Conservation (phyloP, 2,329 filamentous ascomycete genomes). For the Colletotrichum coccodes region DNA sequence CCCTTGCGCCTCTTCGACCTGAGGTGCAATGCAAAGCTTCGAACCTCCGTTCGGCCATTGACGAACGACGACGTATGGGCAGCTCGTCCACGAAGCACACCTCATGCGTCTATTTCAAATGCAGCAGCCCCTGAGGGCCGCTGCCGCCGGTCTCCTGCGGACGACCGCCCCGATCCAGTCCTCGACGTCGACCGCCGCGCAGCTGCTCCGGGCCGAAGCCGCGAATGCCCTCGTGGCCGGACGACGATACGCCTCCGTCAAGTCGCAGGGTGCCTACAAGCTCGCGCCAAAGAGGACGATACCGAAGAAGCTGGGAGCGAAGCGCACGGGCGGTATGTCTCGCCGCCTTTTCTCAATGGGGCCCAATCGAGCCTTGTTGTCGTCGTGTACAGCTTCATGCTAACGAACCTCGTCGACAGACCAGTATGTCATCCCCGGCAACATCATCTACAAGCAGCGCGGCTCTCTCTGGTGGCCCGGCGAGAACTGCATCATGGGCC, state of each 20-base stretch:
- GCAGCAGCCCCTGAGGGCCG: conserved; percentile 57
- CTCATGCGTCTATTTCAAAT: conserved; percentile 58
- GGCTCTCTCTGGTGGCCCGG: conserved; percentile 95
- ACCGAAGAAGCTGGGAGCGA: conserved; percentile 90
- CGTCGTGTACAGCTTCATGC: background rate
- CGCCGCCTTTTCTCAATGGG: no score
- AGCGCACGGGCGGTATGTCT: conserved; percentile 85
- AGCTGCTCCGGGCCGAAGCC: conserved; percentile 31
- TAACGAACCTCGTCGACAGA: conserved; percentile 57
- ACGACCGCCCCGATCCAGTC: conserved; percentile 30
- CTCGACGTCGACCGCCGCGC: conserved; percentile 23
- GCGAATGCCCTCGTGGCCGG: conserved; percentile 57
- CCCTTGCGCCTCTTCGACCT: conserved; percentile 4
- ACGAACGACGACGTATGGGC: conserved; percentile 26
- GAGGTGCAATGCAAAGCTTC: conserved; percentile 12
- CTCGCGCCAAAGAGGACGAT: conserved; percentile 67
- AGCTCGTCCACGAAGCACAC: conserved; percentile 28
- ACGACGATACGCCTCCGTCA: conserved; percentile 66
- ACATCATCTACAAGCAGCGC: conserved; percentile 97
- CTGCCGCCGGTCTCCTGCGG: conserved; percentile 43
- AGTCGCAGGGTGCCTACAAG: conserved; percentile 76
- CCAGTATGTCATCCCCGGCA: conserved; percentile 93
- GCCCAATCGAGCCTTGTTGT: background rate
- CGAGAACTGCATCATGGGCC: conserved; percentile 94
- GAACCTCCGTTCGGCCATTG: conserved; percentile 1